phyloP scores from a whole-genome alignment of 116 monocot species.

The Dioscorea cayenensis region DNA sequence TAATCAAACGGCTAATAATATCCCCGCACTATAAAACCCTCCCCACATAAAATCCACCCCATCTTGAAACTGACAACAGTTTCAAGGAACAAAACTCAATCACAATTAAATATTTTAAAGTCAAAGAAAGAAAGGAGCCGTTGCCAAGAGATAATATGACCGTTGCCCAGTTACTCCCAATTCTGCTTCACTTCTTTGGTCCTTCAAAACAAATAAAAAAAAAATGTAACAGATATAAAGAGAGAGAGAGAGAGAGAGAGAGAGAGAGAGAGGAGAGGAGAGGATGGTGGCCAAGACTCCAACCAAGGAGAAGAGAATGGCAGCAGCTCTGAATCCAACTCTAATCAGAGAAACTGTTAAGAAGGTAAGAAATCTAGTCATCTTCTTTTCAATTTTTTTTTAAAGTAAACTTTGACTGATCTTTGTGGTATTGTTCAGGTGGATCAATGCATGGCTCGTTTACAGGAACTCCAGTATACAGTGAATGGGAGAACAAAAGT shows the following conservation, averaged over 20 bases:
- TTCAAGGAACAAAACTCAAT: no score
- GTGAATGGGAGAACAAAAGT: slow-evolving; percentile 60
- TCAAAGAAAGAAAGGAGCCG: no score
- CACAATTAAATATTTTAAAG: no score
- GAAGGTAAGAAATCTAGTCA: slow-evolving; percentile 27
- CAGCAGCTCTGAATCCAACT: slow-evolving; percentile 46
- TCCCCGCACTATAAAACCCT: no score
- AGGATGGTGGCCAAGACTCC: slow-evolving; percentile 81
- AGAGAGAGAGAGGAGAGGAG: neutral
- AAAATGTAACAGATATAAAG: no score
- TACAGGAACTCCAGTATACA: slow-evolving; percentile 86
- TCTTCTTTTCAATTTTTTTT: neutral
- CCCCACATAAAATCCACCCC: no score
- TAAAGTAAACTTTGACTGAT: neutral
- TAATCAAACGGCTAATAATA: no score
- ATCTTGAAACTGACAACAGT: no score
- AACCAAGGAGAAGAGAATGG: slow-evolving; percentile 36
- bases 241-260: neutral
- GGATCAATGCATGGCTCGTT: slow-evolving; percentile 77
- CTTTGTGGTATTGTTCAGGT: slow-evolving; percentile 25
- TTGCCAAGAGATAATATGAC: no score
- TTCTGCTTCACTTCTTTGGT: no score
- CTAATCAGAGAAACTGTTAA: slow-evolving; percentile 67
- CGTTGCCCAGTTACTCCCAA: no score
- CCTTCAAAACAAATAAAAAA: no score